A percentile compares a stretch with the other conserved stretches of the same genome.
phyloP scores from a whole-genome alignment of 768 basidiomycete genomes.

The Mycena galopus region DNA sequence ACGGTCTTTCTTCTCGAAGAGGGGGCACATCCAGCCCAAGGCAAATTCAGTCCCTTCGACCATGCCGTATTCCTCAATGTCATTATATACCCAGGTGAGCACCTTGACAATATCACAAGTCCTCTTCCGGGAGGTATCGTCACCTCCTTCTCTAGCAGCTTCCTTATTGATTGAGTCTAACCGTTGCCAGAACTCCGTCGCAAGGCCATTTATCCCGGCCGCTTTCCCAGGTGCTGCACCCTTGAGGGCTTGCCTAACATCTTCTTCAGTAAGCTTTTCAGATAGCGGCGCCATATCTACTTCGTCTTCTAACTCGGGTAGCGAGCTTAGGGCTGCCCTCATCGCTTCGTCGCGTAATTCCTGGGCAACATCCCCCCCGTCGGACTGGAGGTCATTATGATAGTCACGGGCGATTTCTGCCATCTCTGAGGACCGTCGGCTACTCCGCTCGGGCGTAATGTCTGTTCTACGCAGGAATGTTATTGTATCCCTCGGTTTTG shows the following conservation, averaged over 20 bases:
- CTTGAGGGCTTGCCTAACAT: not conserved
- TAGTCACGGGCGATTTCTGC: not conserved
- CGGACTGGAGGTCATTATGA: not conserved
- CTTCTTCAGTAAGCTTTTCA: not conserved
- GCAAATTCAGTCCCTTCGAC: not conserved
- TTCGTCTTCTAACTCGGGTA: not conserved
- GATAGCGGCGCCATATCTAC: not conserved
- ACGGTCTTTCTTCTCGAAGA: not conserved
- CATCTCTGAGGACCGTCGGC: not conserved
- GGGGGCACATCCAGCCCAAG: not conserved
- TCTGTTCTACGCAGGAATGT: too few species aligned
- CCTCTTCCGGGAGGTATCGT: too few species aligned
- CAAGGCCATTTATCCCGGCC: not conserved
- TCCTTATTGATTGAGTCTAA: not conserved
- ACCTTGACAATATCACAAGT: too few species aligned
- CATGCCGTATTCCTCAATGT: not conserved
- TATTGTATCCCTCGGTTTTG: not conserved
- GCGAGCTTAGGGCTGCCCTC: not conserved
- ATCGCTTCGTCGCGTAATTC: not conserved
- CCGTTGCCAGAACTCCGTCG: not conserved
- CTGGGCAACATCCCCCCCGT: not conserved
- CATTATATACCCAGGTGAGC: slow-evolving; percentile 5
- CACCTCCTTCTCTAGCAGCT: not conserved
- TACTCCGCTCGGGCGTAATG: not conserved
- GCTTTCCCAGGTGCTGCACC: not conserved